Evolutionary conservation across 1,139 yeast species (phyloP).

Genomic region (Geotrichum carabidarum): DNA sequence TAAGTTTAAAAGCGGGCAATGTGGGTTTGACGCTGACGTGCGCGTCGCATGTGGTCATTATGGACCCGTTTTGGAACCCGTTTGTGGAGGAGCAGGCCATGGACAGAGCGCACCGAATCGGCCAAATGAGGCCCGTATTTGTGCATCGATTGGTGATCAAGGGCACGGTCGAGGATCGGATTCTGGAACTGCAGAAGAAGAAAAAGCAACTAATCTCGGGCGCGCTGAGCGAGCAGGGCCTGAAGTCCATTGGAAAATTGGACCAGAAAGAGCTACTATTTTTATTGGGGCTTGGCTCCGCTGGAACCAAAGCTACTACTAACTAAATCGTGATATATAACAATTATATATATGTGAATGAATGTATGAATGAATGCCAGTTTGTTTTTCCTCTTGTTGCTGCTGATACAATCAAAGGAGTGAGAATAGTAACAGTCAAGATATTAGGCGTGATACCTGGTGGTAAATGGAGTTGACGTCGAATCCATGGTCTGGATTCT

Average conservation of each 20-base stretch:
- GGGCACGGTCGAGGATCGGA: slow-evolving; percentile 80
- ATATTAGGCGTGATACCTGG: background rate
- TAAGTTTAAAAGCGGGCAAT: slow-evolving; percentile 86
- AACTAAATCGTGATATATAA: background rate
- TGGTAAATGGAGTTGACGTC: slow-evolving; percentile 19
- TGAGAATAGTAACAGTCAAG: background rate
- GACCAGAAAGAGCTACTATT: slow-evolving; percentile 70
- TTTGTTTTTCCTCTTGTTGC: no score
- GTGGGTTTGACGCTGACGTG: slow-evolving; percentile 89
- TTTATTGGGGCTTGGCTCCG: slow-evolving; percentile 57
- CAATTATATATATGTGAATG: background rate
- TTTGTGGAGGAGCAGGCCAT: slow-evolving; percentile 94
- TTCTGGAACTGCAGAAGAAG: slow-evolving; percentile 64
- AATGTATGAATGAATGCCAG: no score
- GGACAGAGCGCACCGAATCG: slow-evolving; percentile 91
- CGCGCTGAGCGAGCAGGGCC: slow-evolving; percentile 74
- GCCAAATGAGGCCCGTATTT: slow-evolving; percentile 69
- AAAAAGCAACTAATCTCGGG: slow-evolving; percentile 72
- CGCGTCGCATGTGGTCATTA: slow-evolving; percentile 82
- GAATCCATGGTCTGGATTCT: slow-evolving; percentile 20
- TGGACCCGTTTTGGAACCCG: slow-evolving; percentile 97
- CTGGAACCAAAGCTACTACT: background rate
- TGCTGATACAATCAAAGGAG: no score
- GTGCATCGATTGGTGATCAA: slow-evolving; percentile 65
- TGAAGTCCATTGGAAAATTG: slow-evolving; percentile 59